These are phyloP conservation scores for Forsythia viridissima DNA, from an alignment of 257 asterid species.

Conservation along the genomic window DNA sequence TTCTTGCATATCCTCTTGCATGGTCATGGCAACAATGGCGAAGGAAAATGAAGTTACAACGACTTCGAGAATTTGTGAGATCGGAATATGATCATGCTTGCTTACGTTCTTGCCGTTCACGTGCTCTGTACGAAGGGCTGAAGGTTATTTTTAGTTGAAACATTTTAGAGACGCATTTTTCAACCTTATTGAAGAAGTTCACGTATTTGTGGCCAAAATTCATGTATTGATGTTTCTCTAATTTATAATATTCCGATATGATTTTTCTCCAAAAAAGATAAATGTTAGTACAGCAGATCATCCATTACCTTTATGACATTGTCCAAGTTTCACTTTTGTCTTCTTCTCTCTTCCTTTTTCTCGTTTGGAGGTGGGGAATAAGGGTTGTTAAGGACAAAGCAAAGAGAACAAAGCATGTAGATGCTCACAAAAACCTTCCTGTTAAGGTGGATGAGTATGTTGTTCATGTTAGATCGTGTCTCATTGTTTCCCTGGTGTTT, in stretches of 20 bases:
- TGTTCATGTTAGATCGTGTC: neutral
- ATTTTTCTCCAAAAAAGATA: neutral
- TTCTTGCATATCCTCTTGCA: slow-evolving; percentile 90
- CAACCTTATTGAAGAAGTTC: slow-evolving; percentile 3
- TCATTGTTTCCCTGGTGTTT: neutral
- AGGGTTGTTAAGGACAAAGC: slow-evolving; percentile 3
- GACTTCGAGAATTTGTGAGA: slow-evolving; percentile 91
- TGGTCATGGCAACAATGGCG: slow-evolving; percentile 99
- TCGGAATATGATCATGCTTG: slow-evolving; percentile 99
- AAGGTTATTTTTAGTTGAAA: slow-evolving; percentile 56
- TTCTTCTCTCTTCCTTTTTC: slow-evolving; percentile 12
- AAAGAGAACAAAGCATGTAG: neutral
- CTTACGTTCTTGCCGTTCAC: slow-evolving; percentile 98
- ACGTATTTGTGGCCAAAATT: neutral
- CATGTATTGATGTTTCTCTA: neutral
- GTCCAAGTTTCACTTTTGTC: neutral
- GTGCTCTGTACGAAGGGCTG: slow-evolving; percentile 95
- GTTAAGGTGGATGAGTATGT: neutral
- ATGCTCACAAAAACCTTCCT: neutral
- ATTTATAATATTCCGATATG: neutral
- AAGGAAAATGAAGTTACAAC: slow-evolving; percentile 83
- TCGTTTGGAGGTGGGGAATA: slow-evolving; percentile 2
- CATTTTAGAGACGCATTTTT: slow-evolving; percentile 15
- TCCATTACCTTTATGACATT: neutral
- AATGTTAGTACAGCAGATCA: neutral